Conservation (phyloP, 805 yeast genomes). For the Starmerella roubikii region DNA sequence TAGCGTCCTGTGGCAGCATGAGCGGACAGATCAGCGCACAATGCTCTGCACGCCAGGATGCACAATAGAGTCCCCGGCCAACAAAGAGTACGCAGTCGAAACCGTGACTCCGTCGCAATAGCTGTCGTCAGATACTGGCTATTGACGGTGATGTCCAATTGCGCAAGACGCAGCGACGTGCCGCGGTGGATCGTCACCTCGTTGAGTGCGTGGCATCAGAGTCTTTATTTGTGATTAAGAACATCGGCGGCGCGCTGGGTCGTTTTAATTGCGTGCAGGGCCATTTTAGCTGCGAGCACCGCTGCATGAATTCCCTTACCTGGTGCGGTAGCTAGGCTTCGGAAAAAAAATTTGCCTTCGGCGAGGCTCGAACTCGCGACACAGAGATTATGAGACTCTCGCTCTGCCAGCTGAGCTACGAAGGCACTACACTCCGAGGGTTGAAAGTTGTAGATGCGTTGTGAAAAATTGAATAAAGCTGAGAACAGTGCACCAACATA, state of each 20-base stretch:
- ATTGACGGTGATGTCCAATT: constrained; percentile 73
- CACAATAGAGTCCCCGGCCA: constrained; percentile 85
- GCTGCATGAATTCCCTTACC: too few species aligned
- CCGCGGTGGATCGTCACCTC: constrained; percentile 85
- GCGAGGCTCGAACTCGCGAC: constrained; percentile 17
- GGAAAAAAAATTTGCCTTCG: constrained; percentile 7
- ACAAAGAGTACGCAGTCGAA: constrained; percentile 80
- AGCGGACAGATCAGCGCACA: constrained; percentile 79
- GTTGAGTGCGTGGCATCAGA: constrained; percentile 94
- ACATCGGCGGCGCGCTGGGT: too few species aligned
- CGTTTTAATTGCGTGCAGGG: too few species aligned
- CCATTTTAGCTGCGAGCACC: too few species aligned
- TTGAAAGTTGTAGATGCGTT: too few species aligned
- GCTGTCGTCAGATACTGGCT: constrained; percentile 77
- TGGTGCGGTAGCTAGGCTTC: too few species aligned
- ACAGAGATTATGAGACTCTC: constrained; percentile 16
- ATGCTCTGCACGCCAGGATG: constrained; percentile 80
- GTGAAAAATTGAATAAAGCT: too few species aligned
- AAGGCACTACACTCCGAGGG: too few species aligned
- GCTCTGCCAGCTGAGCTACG: constrained; percentile 17
- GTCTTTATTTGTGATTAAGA: too few species aligned
- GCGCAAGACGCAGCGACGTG: constrained; percentile 68
- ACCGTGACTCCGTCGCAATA: constrained; percentile 82
- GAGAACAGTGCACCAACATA: too few species aligned
- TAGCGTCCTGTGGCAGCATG: constrained; percentile 64